Conservation (phyloP, 495 filamentous ascomycete genomes). For the Cenococcum geophilum region DNA sequence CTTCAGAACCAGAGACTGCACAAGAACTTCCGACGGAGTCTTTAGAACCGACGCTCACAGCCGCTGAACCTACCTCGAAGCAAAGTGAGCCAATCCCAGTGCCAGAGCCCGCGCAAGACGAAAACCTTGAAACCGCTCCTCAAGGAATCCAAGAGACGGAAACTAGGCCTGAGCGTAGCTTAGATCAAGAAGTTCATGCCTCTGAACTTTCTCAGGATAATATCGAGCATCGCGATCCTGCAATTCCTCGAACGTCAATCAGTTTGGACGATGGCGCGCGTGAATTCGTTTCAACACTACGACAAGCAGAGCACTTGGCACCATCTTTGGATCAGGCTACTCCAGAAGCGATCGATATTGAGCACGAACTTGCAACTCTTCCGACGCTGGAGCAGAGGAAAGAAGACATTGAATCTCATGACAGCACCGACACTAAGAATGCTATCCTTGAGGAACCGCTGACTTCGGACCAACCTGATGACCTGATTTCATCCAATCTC, state of each 20-base stretch:
- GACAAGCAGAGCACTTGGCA: background rate
- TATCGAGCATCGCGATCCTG: no score
- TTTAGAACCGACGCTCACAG: background rate
- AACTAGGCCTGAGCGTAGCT: no score
- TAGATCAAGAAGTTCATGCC: no score
- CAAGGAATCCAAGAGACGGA: no score
- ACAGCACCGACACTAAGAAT: background rate
- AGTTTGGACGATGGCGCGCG: background rate
- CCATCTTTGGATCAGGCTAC: background rate
- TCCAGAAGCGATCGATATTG: background rate
- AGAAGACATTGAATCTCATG: no score
- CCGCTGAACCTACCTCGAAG: background rate
- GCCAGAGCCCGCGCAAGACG: no score
- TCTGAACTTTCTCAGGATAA: no score
- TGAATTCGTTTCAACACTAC: background rate
- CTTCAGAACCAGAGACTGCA: background rate
- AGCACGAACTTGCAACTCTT: no score
- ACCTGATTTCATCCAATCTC: background rate
- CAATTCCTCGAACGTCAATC: no score
- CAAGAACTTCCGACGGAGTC: background rate
- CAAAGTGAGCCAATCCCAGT: background rate
- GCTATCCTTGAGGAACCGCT: background rate
- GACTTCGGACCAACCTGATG: background rate
- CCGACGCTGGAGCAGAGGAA: no score
- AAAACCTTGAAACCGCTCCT: no score